phyloP scores from a whole-genome alignment of 495 filamentous ascomycete genomes.

The Friedmanniomyces simplex region DNA sequence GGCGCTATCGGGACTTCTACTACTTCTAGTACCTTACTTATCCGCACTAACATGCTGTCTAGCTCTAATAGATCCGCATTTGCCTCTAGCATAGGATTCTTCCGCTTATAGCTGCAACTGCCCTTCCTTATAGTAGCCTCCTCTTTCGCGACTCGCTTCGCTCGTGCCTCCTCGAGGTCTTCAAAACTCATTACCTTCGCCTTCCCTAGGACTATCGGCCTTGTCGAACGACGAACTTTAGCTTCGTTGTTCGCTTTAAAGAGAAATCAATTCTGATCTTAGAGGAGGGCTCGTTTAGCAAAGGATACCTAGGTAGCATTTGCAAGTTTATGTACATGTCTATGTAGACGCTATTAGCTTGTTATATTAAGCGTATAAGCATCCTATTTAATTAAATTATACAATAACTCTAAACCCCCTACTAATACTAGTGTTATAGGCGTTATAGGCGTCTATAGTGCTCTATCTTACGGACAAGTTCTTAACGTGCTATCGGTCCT shows the following conservation, averaged over 20 bases:
- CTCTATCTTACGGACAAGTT: background rate
- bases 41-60: too few relatives aligned
- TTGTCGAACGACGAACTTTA: constrained; percentile 5
- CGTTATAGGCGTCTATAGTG: constrained; percentile 3
- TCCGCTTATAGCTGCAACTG: too few relatives aligned
- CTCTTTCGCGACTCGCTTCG: too few relatives aligned
- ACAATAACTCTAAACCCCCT: background rate
- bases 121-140: too few relatives aligned
- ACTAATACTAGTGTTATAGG: background rate
- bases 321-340: constrained; percentile 7
- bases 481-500: background rate
- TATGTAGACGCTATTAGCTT: background rate
- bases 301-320: constrained; percentile 7
- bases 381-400: constrained; percentile 5
- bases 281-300: background rate
- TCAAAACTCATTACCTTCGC: constrained; percentile 7
- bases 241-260: constrained; percentile 9
- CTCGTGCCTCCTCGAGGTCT: too few relatives aligned
- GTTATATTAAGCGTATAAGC: constrained; percentile 4
- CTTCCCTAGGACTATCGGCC: constrained; percentile 5
- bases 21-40: too few relatives aligned
- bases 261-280: constrained; percentile 2
- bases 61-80: too few relatives aligned
- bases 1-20: too few relatives aligned
- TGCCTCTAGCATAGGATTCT: too few relatives aligned